phyloP scores from a whole-genome alignment of 371 early-diverging fungal species.

The Nosema muscidifuracis region DNA sequence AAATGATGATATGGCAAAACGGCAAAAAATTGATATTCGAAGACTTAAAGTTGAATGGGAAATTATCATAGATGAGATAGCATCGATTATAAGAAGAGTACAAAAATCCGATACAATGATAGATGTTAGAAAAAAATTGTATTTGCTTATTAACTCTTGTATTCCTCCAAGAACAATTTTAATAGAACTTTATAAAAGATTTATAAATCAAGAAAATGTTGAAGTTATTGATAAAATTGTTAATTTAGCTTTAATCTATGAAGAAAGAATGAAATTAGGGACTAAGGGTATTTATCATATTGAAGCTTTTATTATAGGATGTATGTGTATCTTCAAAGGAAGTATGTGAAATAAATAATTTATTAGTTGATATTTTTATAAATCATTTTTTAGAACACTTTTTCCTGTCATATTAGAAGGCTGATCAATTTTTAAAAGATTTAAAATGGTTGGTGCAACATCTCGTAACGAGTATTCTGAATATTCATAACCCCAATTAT shows the following conservation, averaged over 20 bases:
- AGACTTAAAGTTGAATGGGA: slow-evolving; percentile 76
- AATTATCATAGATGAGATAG: slow-evolving; percentile 68
- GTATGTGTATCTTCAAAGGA: slow-evolving; percentile 38
- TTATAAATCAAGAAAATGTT: slow-evolving; percentile 1
- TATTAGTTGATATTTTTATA: slow-evolving; percentile 3
- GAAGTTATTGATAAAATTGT: slow-evolving; percentile 55
- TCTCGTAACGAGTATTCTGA: slow-evolving; percentile 72
- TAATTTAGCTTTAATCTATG: slow-evolving; percentile 64
- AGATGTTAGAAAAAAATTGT: slow-evolving; percentile 70
- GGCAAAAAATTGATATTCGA: slow-evolving; percentile 46
- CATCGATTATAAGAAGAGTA: slow-evolving; percentile 67
- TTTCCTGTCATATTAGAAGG: slow-evolving; percentile 94
- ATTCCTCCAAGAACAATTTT: slow-evolving; percentile 75
- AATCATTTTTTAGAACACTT: slow-evolving; percentile 4
- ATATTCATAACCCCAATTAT: slow-evolving; percentile 58
- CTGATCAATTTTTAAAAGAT: slow-evolving; percentile 76
- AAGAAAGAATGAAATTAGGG: slow-evolving; percentile 71
- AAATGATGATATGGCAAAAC: slow-evolving; percentile 63
- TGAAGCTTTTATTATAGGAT: slow-evolving; percentile 79
- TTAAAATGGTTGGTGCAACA: slow-evolving; percentile 92
- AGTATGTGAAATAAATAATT: not conserved
- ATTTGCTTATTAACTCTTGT: slow-evolving; percentile 76
- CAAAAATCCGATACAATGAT: slow-evolving; percentile 68
- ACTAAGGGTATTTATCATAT: slow-evolving; percentile 87
- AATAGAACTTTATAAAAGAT: slow-evolving; percentile 63